Conservation (phyloP, 164 flowering plant genomes). For the Chimonanthus praecox region DNA sequence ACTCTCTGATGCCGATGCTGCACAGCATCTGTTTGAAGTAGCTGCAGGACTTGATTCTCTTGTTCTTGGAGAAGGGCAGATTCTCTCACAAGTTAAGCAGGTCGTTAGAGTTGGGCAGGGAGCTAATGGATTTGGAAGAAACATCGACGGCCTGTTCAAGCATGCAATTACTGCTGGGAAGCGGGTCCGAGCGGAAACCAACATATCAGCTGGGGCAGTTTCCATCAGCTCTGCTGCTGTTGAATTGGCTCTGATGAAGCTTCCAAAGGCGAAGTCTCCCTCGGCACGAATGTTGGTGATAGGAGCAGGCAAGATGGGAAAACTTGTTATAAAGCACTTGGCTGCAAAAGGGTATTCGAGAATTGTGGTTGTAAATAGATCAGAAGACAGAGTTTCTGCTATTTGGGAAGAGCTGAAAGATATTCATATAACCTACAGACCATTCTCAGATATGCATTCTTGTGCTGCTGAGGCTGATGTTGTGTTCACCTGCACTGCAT, state of each 20-base stretch:
- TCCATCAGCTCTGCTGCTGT: constrained; percentile 99
- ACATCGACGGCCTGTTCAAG: constrained; percentile 82
- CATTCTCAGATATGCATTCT: constrained; percentile 62
- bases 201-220: constrained; percentile 89
- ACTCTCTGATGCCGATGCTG: constrained; percentile 74
- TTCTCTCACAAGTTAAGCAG: constrained; percentile 94
- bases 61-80: constrained; percentile 93
- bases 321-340: constrained; percentile 93
- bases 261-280: constrained; percentile 56
- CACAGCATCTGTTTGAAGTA: constrained; percentile 87
- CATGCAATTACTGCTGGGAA: constrained; percentile 93
- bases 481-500: constrained; percentile 88
- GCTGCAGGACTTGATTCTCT: constrained; percentile 96
- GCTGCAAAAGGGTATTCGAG: constrained; percentile 85
- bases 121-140: constrained; percentile 78
- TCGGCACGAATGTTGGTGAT: constrained; percentile 72
- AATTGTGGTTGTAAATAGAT: constrained; percentile 81
- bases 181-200: constrained; percentile 82
- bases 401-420: constrained; percentile 69
- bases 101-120: constrained; percentile 88
- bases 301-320: constrained; percentile 98
- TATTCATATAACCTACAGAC: constrained; percentile 73
- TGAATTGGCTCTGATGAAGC: constrained; percentile 86
- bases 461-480: constrained; percentile 87
- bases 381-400: constrained; percentile 74